phyloP scores from a whole-genome alignment of 768 basidiomycete genomes.

The Phlebiopsis flavidoalba region DNA sequence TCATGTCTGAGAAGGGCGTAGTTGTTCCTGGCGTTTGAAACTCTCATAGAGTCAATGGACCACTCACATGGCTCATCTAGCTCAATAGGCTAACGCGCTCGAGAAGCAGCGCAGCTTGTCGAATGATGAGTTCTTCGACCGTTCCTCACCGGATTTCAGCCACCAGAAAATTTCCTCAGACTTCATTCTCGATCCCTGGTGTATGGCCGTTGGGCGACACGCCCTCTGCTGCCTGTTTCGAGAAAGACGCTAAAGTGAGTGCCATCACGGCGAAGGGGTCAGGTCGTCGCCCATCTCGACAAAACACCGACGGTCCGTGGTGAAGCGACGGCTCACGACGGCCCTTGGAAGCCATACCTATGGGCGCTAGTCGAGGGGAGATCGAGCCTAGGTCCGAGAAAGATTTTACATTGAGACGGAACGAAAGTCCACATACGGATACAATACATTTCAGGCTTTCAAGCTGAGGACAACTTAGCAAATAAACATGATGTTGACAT shows the following conservation, averaged over 20 bases:
- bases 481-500: conserved; percentile 27
- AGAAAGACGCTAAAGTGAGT: neutral
- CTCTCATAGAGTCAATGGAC: too few species aligned
- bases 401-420: neutral
- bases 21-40: too few species aligned
- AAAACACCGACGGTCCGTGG: neutral
- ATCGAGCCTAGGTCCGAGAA: neutral
- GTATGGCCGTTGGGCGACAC: neutral
- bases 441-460: neutral
- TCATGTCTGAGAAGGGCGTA: too few species aligned
- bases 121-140: neutral
- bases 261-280: neutral
- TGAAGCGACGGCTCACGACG: neutral
- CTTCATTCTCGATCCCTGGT: neutral
- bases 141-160: neutral
- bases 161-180: neutral
- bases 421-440: neutral
- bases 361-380: neutral
- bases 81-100: too few species aligned
- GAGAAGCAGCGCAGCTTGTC: too few species aligned
- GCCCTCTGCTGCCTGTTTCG: neutral
- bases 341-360: neutral
- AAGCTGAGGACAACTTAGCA: conserved; percentile 12
- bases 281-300: neutral
- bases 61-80: too few species aligned